Base-by-base conservation (phyloP, 441 rosid species). In the Adansonia gregorii region DNA sequence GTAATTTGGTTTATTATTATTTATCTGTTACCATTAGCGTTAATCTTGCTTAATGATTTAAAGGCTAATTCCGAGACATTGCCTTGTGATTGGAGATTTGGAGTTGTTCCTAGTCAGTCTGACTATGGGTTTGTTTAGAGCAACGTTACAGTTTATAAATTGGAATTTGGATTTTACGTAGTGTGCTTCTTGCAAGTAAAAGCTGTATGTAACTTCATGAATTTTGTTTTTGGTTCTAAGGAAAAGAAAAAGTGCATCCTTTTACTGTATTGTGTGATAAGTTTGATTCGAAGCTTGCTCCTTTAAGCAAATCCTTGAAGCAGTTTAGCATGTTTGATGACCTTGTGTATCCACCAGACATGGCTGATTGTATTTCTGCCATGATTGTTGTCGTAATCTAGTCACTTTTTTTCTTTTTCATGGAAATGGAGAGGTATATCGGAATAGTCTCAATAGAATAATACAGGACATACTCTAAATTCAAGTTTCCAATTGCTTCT, bases 11-110 rank as follows among this genome's bases (percentile, higher is more conserved):
- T 15, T 43, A 48, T 58, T 46, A 19, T 46, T 22, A 19, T 67
- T 81, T 54, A 20, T 66, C 3, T 27, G 43, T 69, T 69, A 24
- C 15, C 19, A 17, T 15, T 43, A 17, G 66, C 41, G 39, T 41
- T 63, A 0, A 0, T 46, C 51, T 51, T 14, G 59, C 39, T 72
- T 17, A 20, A 60, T 60, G 22, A 8, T 55, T 54, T 54, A n/a
- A 54, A 15, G 56, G 56, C 19, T 52, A 52, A 17, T 52, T 52
- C 19, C 1, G 19, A 52, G n/a, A 15, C 35, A 59, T 59, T 59
- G 61, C 46, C 4, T 4, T 78, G 41, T 46, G 12, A 73, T 8
- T 39, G 75, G 79, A 66, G 43, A n/a, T 55, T 79, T 58, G 46
- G 14, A 14, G 41, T 12, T 70, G 22, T 72, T 72, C 20, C 75